phyloP scores from a whole-genome alignment of 345 rosid genomes.

The Populus pruinosa region DNA sequence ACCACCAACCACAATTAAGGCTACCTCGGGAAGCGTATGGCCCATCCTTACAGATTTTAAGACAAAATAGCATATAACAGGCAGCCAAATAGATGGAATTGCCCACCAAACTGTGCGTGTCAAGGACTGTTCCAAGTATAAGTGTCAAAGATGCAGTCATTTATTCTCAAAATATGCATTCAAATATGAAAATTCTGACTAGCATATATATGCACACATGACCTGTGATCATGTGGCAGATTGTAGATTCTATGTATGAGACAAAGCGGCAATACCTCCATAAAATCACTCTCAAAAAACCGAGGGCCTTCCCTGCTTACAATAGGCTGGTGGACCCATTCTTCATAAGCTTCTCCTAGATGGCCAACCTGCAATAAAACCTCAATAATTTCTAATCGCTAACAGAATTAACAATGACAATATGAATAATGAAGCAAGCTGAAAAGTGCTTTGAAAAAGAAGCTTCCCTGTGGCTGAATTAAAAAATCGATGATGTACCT shows the following conservation, averaged over 20 bases:
- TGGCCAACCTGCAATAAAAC: slow-evolving; percentile 74
- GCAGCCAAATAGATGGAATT: slow-evolving; percentile 87
- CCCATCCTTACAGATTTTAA: slow-evolving; percentile 64
- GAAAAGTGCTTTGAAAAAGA: not conserved
- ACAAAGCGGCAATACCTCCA: slow-evolving; percentile 61
- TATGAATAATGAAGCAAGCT: not conserved
- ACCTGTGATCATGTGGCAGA: not conserved
- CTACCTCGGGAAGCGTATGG: slow-evolving; percentile 49
- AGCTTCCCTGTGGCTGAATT: not conserved
- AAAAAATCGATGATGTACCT: slow-evolving; percentile 41
- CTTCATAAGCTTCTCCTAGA: slow-evolving; percentile 91
- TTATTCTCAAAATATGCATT: not conserved
- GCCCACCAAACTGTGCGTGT: slow-evolving; percentile 98
- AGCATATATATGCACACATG: not conserved
- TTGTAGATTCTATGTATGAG: not conserved
- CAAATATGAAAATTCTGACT: not conserved
- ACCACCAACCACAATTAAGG: slow-evolving; percentile 55
- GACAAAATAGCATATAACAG: slow-evolving; percentile 64
- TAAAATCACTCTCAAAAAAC: slow-evolving; percentile 74
- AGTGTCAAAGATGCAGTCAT: slow-evolving; percentile 5
- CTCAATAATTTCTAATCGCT: slow-evolving; percentile 9
- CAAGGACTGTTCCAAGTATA: slow-evolving; percentile 52
- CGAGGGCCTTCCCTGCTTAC: slow-evolving; percentile 89
- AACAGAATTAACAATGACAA: not conserved
- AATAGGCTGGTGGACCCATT: slow-evolving; percentile 99